These are phyloP conservation scores for Candida silvicultrix DNA, from an alignment of 805 yeast species.

Conservation along the genomic window DNA sequence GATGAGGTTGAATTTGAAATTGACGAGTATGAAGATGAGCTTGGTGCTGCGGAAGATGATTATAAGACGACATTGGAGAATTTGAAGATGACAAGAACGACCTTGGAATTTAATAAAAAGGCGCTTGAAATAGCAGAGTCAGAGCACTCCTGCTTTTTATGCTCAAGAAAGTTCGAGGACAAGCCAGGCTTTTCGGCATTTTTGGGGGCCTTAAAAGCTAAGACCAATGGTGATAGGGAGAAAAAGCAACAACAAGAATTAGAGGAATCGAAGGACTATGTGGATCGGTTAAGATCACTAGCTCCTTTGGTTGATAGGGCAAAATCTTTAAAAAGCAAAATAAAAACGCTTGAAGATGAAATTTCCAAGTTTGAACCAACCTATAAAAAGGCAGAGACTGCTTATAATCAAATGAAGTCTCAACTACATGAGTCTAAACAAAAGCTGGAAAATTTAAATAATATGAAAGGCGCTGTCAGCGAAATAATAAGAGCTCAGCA, in stretches of 20 bases:
- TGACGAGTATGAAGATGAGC: no score
- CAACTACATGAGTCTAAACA: conserved; percentile 4
- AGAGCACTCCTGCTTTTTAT: conserved; percentile 60
- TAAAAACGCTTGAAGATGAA: neutral
- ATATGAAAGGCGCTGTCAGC: conserved; percentile 21
- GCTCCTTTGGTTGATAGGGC: conserved; percentile 22
- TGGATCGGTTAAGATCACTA: conserved; percentile 23
- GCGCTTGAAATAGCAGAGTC: conserved; percentile 60
- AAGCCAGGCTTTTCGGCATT: conserved; percentile 20
- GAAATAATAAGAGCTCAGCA: conserved; percentile 29
- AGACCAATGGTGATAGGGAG: conserved; percentile 26
- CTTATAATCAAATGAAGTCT: conserved; percentile 3
- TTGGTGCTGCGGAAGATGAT: conserved; percentile 44
- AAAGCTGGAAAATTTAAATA: conserved; percentile 5
- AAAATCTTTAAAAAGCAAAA: conserved; percentile 1
- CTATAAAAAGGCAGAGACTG: conserved; percentile 3
- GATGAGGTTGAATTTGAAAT: conserved; percentile 20
- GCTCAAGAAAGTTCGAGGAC: conserved; percentile 58
- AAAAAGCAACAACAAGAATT: conserved; percentile 28
- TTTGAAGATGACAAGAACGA: conserved; percentile 61
- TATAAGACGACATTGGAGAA: conserved; percentile 57
- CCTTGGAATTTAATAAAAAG: conserved; percentile 59
- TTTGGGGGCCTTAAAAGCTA: conserved; percentile 23
- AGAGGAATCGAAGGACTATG: conserved; percentile 24
- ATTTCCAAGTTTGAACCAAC: conserved; percentile 3